Percentiles rank a stretch among this genome's conserved stretches.
Evolutionary conservation across 371 early-diverging fungal species (phyloP).

Genomic region (Rhizopus stolonifer): DNA sequence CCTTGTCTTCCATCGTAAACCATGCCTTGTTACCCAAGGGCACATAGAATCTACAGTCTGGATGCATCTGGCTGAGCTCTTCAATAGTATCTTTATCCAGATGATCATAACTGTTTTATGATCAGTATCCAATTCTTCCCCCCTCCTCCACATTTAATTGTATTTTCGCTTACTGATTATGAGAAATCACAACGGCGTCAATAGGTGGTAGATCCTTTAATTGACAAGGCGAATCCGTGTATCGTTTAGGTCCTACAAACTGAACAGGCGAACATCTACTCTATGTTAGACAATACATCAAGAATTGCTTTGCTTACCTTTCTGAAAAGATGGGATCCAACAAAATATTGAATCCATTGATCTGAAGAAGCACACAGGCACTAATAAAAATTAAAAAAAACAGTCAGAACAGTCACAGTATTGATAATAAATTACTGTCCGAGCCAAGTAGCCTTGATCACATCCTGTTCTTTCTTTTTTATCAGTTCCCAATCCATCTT

Average conservation of each 20-base stretch:
- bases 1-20: slow-evolving; percentile 50
- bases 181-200: slow-evolving; percentile 72
- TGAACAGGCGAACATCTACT: slow-evolving; percentile 64
- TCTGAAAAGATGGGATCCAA: slow-evolving; percentile 77
- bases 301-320: slow-evolving; percentile 15
- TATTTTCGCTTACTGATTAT: slow-evolving; percentile 55
- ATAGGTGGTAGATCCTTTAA: slow-evolving; percentile 65
- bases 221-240: slow-evolving; percentile 64
- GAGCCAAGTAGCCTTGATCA: slow-evolving; percentile 39
- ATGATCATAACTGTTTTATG: slow-evolving; percentile 81
- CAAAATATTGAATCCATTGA: slow-evolving; percentile 65
- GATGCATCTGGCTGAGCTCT: slow-evolving; percentile 40
- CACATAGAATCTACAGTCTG: slow-evolving; percentile 61
- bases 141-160: neutral
- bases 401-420: neutral
- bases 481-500: slow-evolving; percentile 25
- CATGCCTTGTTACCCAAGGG: slow-evolving; percentile 74
- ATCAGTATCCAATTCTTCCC: no score
- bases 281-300: neutral
- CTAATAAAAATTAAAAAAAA: slow-evolving; percentile 20
- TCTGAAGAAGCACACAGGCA: slow-evolving; percentile 62
- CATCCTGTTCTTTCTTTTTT: slow-evolving; percentile 8
- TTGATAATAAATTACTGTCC: slow-evolving; percentile 27
- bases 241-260: slow-evolving; percentile 65
- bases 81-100: slow-evolving; percentile 62